A percentile compares a stretch with the other conserved stretches of the same genome.
Conservation (phyloP, 2,329 filamentous ascomycete species). For the Thelonectria blattea region DNA sequence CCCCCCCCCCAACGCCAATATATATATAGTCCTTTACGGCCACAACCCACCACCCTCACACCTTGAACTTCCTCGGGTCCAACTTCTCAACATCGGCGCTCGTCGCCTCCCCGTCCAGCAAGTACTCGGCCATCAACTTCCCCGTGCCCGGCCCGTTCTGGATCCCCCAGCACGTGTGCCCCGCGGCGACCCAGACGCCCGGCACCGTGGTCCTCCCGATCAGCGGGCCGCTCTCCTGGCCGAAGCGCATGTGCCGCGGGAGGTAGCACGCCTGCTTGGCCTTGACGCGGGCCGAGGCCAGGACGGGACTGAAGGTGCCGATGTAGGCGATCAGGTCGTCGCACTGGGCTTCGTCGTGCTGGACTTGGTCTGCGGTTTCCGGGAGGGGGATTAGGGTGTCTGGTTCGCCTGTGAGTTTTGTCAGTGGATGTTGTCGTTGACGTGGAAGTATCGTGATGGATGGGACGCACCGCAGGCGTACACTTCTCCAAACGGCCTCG, state of each 20-base stretch:
- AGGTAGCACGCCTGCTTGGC: conserved; percentile 91
- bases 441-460: too few species aligned
- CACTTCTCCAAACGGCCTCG: conserved; percentile 84
- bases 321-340: conserved; percentile 87
- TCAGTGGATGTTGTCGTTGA: too few species aligned
- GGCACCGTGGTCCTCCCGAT: conserved; percentile 76
- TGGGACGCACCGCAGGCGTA: conserved; percentile 79
- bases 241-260: conserved; percentile 71
- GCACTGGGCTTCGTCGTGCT: conserved; percentile 77
- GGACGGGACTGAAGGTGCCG: conserved; percentile 65
- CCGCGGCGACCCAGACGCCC: conserved; percentile 81
- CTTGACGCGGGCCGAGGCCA: conserved; percentile 72
- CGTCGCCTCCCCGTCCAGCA: conserved; percentile 73
- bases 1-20: background rate
- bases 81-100: conserved; percentile 71
- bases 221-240: conserved; percentile 71
- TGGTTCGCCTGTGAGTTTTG: conserved; percentile 66
- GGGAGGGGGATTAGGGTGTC: conserved; percentile 79
- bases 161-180: conserved; percentile 98
- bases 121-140: conserved; percentile 78
- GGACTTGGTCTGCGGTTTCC: conserved; percentile 74
- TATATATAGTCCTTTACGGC: background rate
- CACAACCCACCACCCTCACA: conserved; percentile 43
- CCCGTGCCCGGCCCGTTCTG: conserved; percentile 93
- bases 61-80: conserved; percentile 69